Conservation (phyloP, 176 grass and related monocot species). For the Carex parvula region DNA sequence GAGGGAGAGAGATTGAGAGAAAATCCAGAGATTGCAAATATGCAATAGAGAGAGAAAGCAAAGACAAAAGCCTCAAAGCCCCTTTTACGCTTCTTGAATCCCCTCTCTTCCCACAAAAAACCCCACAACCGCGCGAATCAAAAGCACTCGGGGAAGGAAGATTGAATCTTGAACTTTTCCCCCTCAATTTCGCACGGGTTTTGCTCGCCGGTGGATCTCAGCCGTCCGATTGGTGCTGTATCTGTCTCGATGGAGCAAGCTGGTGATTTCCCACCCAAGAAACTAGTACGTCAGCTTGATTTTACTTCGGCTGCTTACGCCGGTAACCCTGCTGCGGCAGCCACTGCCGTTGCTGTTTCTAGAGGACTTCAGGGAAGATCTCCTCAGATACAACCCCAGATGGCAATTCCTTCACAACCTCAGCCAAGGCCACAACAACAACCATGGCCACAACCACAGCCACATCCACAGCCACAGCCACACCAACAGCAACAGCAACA, state of each 20-base stretch:
- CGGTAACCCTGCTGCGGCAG: conserved; percentile 60
- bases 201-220: conserved; percentile 22
- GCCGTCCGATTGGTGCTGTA: conserved; percentile 19
- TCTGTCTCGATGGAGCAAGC: conserved; percentile 66
- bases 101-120: conserved; percentile 32
- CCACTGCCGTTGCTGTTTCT: conserved; percentile 37
- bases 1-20: conserved; percentile 70
- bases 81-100: conserved; percentile 31
- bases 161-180: conserved; percentile 4
- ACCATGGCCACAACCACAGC: not conserved
- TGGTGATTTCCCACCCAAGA: conserved; percentile 48
- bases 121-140: conserved; percentile 11
- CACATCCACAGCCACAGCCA: not conserved
- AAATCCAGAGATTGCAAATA: conserved; percentile 18
- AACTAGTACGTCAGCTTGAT: conserved; percentile 81
- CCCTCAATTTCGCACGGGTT: conserved; percentile 27
- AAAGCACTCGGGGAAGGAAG: not conserved
- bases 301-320: conserved; percentile 53
- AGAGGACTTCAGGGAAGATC: conserved; percentile 37
- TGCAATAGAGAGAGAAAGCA: conserved; percentile 27
- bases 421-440: not conserved
- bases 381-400: conserved; percentile 25
- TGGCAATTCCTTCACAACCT: conserved; percentile 21
- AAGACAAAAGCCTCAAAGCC: conserved; percentile 20
- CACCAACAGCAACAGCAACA: conserved; percentile 33